Percentiles rank a stretch among this genome's conserved stretches.
phyloP scores from a whole-genome alignment of 768 basidiomycete genomes.

The Trichaptum fuscoviolaceum region DNA sequence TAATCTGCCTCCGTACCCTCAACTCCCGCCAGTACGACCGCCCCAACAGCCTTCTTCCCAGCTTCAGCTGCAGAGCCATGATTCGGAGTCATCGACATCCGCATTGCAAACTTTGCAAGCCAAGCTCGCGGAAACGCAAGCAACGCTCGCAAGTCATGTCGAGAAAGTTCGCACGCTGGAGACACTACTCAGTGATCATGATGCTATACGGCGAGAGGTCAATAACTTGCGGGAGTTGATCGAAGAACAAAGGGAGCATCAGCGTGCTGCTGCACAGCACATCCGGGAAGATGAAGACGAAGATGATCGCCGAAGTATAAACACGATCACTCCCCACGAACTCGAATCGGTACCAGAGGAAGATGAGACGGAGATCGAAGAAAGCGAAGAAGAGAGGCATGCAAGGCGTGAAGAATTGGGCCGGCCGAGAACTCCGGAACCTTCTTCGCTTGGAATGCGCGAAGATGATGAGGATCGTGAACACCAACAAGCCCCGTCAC shows the following conservation, averaged over 20 bases:
- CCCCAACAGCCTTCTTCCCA: constrained; percentile 20
- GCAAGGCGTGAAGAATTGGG: constrained; percentile 50
- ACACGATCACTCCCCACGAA: constrained; percentile 64
- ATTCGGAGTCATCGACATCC: constrained; percentile 17
- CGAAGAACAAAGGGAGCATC: constrained; percentile 52
- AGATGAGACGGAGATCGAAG: constrained; percentile 54
- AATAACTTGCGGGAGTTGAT: constrained; percentile 64
- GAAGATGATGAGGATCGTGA: constrained; percentile 34
- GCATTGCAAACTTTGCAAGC: constrained; percentile 65
- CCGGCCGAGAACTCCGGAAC: constrained; percentile 78
- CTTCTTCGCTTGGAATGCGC: constrained; percentile 51
- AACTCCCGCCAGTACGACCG: constrained; percentile 63
- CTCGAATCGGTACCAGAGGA: constrained; percentile 72
- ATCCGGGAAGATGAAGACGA: constrained; percentile 47
- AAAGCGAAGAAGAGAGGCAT: constrained; percentile 44
- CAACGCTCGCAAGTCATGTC: constrained; percentile 67
- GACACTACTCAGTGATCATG: constrained; percentile 77
- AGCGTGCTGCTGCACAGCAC: constrained; percentile 24
- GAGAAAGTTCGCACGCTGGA: constrained; percentile 84
- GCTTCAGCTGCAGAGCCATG: constrained; percentile 1
- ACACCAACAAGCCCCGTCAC: constrained; percentile 14
- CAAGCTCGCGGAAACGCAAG: constrained; percentile 82
- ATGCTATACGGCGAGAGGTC: constrained; percentile 76
- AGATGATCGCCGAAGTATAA: constrained; percentile 67
- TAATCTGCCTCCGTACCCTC: constrained; percentile 58